A percentile compares a stretch with the other conserved stretches of the same genome.
These are phyloP conservation scores for Alisma plantagoaquatica DNA, from an alignment of 106 monocot genomes.

Conservation along the genomic window DNA sequence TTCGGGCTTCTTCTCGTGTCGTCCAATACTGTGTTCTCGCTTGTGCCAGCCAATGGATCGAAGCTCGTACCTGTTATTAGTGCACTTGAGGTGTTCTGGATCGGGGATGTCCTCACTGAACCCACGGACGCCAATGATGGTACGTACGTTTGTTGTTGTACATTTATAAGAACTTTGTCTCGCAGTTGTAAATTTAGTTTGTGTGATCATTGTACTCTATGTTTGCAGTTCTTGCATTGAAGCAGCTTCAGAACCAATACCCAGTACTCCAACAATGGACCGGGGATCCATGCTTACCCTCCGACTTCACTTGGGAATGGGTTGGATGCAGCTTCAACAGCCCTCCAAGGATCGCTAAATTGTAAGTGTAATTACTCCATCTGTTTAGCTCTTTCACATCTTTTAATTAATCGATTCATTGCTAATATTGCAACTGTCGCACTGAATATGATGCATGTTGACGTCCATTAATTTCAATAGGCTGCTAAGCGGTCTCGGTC, in stretches of 20 bases:
- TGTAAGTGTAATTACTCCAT: too few relatives aligned
- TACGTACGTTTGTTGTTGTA: neutral
- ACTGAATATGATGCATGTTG: neutral
- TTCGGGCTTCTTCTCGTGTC: too few relatives aligned
- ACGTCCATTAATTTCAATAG: neutral
- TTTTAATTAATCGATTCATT: neutral
- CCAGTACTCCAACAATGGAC: neutral
- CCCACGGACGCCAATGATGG: neutral
- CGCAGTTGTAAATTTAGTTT: neutral
- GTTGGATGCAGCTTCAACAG: neutral
- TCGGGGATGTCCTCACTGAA: neutral
- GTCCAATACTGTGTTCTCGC: neutral
- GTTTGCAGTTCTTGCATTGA: neutral
- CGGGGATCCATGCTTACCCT: slow-evolving; percentile 1
- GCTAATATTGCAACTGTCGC: neutral
- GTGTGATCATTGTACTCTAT: neutral
- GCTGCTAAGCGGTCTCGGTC: neutral
- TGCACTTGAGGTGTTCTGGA: neutral
- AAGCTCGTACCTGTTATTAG: neutral
- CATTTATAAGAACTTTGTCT: neutral
- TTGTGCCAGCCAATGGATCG: neutral
- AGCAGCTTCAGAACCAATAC: neutral
- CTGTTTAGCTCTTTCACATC: too few relatives aligned
- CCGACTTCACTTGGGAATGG: slow-evolving; percentile 2
- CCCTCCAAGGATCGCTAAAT: neutral